These are phyloP conservation scores for Hymenoscyphus linearis DNA, from an alignment of 2,329 filamentous ascomycete genomes.

Conservation along the genomic window DNA sequence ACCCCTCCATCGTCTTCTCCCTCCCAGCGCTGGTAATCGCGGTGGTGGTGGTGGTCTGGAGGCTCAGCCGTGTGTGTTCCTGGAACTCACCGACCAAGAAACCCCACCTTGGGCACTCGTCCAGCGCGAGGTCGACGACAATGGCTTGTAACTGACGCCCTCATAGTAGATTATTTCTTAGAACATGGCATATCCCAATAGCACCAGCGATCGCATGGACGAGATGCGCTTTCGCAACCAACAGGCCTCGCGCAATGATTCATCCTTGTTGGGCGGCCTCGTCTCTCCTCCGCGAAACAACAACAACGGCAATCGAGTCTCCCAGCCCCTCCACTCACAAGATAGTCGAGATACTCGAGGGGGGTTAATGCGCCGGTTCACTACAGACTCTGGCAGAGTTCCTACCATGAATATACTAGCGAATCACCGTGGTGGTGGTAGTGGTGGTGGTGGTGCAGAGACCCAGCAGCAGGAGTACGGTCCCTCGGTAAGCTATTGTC, in stretches of 20 bases:
- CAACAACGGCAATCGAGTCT: constrained; percentile 59
- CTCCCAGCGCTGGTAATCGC: too few species aligned
- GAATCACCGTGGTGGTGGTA: constrained; percentile 26
- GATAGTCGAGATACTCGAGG: constrained; percentile 75
- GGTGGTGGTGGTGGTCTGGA: neutral
- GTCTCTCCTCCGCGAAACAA: constrained; percentile 71
- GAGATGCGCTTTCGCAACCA: constrained; percentile 74
- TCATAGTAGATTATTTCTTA: constrained; percentile 22
- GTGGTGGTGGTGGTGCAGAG: constrained; percentile 26
- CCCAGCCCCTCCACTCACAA: constrained; percentile 50
- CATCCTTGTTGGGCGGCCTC: constrained; percentile 66
- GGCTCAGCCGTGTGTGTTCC: neutral
- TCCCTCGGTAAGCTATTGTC: constrained; percentile 29
- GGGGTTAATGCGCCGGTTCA: constrained; percentile 85
- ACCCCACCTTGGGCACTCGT: constrained; percentile 4
- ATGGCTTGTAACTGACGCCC: neutral
- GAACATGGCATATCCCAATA: constrained; percentile 60
- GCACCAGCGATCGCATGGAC: constrained; percentile 64
- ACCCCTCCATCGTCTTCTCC: neutral
- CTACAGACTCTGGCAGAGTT: constrained; percentile 81
- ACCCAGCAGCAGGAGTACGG: constrained; percentile 30
- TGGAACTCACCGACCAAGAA: neutral
- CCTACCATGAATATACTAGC: constrained; percentile 56
- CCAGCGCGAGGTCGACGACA: neutral
- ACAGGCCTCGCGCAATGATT: constrained; percentile 72